phyloP scores from a whole-genome alignment of 805 yeast genomes.

The Candida xyloterini region DNA sequence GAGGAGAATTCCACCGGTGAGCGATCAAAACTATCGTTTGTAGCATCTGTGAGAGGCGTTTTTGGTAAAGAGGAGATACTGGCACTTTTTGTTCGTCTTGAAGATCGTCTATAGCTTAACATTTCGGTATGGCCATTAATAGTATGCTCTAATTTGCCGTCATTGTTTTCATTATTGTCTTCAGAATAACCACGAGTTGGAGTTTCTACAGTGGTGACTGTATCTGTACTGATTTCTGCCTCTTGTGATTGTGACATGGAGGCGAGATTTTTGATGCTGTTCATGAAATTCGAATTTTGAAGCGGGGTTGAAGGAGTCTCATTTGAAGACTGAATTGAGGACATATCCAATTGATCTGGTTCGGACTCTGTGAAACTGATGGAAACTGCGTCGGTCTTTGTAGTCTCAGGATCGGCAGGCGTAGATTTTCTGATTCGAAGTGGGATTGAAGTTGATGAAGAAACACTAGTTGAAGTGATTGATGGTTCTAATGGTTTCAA shows the following conservation, averaged over 20 bases:
- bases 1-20: slow-evolving; percentile 30
- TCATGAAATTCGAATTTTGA: slow-evolving; percentile 16
- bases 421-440: slow-evolving; percentile 33
- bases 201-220: slow-evolving; percentile 14
- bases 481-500: slow-evolving; percentile 1
- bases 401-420: slow-evolving; percentile 53
- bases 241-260: slow-evolving; percentile 19
- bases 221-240: slow-evolving; percentile 22
- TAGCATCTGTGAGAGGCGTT: slow-evolving; percentile 17
- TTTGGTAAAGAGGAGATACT: slow-evolving; percentile 22
- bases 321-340: slow-evolving; percentile 11
- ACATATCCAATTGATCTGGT: slow-evolving; percentile 4
- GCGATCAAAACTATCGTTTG: slow-evolving; percentile 14
- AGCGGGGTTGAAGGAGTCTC: slow-evolving; percentile 21
- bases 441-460: slow-evolving; percentile 26
- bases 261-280: slow-evolving; percentile 25
- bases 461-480: slow-evolving; percentile 23
- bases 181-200: slow-evolving; percentile 10
- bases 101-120: slow-evolving; percentile 30
- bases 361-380: slow-evolving; percentile 15
- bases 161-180: slow-evolving; percentile 3
- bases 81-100: slow-evolving; percentile 21
- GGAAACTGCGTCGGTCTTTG: slow-evolving; percentile 48
- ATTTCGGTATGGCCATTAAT: slow-evolving; percentile 30
- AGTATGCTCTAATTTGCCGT: slow-evolving; percentile 20